phyloP scores from a whole-genome alignment of 1,284 basidiomycete genomes.

The Dichomitus squalens region DNA sequence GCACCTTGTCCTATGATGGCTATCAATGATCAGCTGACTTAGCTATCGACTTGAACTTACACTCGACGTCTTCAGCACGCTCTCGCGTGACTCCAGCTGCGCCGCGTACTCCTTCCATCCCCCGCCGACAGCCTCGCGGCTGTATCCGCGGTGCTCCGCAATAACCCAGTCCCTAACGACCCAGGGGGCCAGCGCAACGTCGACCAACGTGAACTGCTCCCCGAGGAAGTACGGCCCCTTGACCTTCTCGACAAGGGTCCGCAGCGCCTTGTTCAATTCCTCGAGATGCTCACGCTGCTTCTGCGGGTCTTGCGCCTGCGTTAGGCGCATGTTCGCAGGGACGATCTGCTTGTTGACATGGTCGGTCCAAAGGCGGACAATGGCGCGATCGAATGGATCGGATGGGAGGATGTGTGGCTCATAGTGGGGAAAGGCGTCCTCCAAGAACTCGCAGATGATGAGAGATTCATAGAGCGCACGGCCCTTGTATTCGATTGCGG shows the following conservation, averaged over 20 bases:
- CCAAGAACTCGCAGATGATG: slow-evolving; percentile 61
- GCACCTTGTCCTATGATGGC: slow-evolving; percentile 43
- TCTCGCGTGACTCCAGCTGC: slow-evolving; percentile 46
- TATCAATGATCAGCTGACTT: slow-evolving; percentile 38
- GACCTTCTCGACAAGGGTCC: slow-evolving; percentile 48
- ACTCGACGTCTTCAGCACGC: slow-evolving; percentile 52
- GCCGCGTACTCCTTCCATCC: slow-evolving; percentile 52
- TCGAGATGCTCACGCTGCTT: slow-evolving; percentile 31
- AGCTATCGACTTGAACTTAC: slow-evolving; percentile 45
- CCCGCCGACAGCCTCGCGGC: slow-evolving; percentile 43
- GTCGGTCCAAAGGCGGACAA: slow-evolving; percentile 39
- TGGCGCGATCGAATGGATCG: slow-evolving; percentile 53
- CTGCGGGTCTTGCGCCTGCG: slow-evolving; percentile 54
- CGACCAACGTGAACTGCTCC: slow-evolving; percentile 56
- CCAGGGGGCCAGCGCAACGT: slow-evolving; percentile 64
- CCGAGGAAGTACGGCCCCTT: slow-evolving; percentile 65
- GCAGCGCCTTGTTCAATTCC: slow-evolving; percentile 31
- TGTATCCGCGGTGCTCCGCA: slow-evolving; percentile 53
- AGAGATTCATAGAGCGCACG: slow-evolving; percentile 63
- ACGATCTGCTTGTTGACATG: slow-evolving; percentile 51
- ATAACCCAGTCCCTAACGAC: slow-evolving; percentile 50
- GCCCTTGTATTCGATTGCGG: slow-evolving; percentile 58
- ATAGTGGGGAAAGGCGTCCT: slow-evolving; percentile 54
- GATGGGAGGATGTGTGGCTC: slow-evolving; percentile 46
- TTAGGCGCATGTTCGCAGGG: slow-evolving; percentile 52